A percentile compares a stretch with the other conserved stretches of the same genome.
Conservation (phyloP, 2,329 filamentous ascomycete genomes). For the Ophiostoma himal-ulmi region DNA sequence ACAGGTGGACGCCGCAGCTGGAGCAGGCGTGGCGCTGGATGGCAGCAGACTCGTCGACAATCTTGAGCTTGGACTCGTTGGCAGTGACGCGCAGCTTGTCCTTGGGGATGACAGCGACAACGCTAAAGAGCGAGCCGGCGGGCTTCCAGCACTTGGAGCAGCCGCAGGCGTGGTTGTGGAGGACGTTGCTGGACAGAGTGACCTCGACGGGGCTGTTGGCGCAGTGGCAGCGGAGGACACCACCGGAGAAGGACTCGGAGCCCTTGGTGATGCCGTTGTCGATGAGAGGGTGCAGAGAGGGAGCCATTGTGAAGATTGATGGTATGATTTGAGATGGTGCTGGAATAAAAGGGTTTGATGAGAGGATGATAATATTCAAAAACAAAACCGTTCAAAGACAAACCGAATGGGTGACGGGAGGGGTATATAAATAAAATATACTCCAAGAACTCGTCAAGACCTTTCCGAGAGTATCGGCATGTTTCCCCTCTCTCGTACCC, state of each 20-base stretch:
- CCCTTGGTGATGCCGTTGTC: slow-evolving; percentile 57
- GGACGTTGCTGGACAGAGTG: slow-evolving; percentile 51
- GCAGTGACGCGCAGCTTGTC: slow-evolving; percentile 52
- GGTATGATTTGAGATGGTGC: not conserved
- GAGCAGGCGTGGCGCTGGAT: slow-evolving; percentile 58
- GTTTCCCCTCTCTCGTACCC: slow-evolving; percentile 7
- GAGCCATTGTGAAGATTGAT: slow-evolving; percentile 13
- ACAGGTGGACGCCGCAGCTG: slow-evolving; percentile 57
- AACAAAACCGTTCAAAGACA: not conserved
- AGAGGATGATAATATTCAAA: not conserved
- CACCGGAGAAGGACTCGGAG: slow-evolving; percentile 49
- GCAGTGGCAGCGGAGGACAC: slow-evolving; percentile 59
- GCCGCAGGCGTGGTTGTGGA: slow-evolving; percentile 65
- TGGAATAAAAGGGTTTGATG: not conserved
- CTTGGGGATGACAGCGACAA: slow-evolving; percentile 56
- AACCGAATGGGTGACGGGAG: not conserved
- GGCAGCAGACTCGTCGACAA: slow-evolving; percentile 51
- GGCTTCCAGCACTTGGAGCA: slow-evolving; percentile 72
- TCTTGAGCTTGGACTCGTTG: slow-evolving; percentile 50
- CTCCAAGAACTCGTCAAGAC: not conserved
- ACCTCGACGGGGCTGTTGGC: slow-evolving; percentile 50
- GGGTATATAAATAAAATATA: slow-evolving; percentile 1
- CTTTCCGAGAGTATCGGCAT: not conserved
- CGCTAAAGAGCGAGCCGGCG: slow-evolving; percentile 54
- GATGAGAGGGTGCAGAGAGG: slow-evolving; percentile 55